These are phyloP conservation scores for Solanum sparsipilum DNA, from an alignment of 257 asterid species.

Conservation along the genomic window DNA sequence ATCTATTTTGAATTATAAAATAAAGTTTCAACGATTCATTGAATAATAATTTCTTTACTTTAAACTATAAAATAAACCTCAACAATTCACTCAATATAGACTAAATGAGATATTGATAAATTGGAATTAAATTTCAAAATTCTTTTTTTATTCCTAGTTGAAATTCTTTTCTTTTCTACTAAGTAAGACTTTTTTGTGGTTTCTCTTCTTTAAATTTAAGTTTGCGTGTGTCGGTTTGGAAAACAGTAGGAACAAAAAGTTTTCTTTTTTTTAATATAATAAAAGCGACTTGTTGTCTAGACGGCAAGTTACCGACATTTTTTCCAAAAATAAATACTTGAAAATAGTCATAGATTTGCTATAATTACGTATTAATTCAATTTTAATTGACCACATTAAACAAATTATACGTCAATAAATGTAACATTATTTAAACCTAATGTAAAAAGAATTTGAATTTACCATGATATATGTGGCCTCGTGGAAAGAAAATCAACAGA, in stretches of 20 bases:
- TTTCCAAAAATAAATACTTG: neutral
- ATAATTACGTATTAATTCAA: neutral
- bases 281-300: neutral
- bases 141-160: neutral
- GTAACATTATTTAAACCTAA: neutral
- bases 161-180: neutral
- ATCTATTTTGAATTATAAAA: no score
- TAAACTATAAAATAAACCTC: no score
- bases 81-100: neutral
- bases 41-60: neutral
- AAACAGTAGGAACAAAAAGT: neutral
- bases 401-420: neutral
- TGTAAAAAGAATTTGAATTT: neutral
- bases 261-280: neutral
- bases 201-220: neutral
- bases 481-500: neutral
- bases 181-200: neutral
- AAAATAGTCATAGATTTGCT: neutral
- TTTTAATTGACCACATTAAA: neutral
- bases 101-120: no score
- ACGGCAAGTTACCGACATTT: neutral
- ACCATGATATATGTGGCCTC: neutral
- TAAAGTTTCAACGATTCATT: no score
- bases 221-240: neutral
- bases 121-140: neutral